Evolutionary conservation across 441 rosid species (phyloP), one percentile per base, ranked within the genome.

Genomic region (Euphorbia schlechtendalii): DNA sequence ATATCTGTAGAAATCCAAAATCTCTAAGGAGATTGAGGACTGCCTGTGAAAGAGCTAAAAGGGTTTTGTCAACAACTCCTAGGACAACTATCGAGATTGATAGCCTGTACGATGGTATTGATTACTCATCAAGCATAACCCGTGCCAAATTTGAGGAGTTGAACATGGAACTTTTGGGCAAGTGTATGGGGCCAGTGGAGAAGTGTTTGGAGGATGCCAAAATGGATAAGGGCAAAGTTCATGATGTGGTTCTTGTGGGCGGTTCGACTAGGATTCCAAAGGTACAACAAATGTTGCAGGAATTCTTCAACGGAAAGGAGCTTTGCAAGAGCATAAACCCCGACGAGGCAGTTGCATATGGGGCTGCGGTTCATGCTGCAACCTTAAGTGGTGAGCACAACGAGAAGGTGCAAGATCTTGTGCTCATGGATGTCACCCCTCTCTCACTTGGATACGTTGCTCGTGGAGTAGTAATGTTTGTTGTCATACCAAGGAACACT

Each of bases 201-300:
- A 87, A 87, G 70, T 87, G 95, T 49, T 87, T n/a, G n/a, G n/a
- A n/a, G n/a, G n/a, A n/a, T n/a, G n/a, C n/a, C n/a, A n/a, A n/a
- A n/a, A n/a, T n/a, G 87, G 89, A 87, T 68, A 88, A 84, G 76
- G 81, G 85, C 64, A 71, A 48, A 0, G 84, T 88, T 28, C 88
- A 88, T 32, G 95, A 88, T 76, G 91, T 84, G 54, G 91, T 85
- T 17, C 89, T 88, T 43, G 95, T 88, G 36, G 95, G 95, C 56
- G 95, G 95, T 11, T 88, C 95, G 2, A 88, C 95, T 10, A 82
- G 95, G 76, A 84, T 88, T 28, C 91, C 95, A 5, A 88, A 88
- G 74, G 89, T 85, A 20, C 95, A 87, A 62, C 95, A 87, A 21
- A 69, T 87, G 72, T 76, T 87, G 60, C 95, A 87, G 56, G 91